Evolutionary conservation across 352 stramenopile species (phyloP), one percentile per base, ranked within the genome.

Genomic region (Phytophthora quininea): DNA sequence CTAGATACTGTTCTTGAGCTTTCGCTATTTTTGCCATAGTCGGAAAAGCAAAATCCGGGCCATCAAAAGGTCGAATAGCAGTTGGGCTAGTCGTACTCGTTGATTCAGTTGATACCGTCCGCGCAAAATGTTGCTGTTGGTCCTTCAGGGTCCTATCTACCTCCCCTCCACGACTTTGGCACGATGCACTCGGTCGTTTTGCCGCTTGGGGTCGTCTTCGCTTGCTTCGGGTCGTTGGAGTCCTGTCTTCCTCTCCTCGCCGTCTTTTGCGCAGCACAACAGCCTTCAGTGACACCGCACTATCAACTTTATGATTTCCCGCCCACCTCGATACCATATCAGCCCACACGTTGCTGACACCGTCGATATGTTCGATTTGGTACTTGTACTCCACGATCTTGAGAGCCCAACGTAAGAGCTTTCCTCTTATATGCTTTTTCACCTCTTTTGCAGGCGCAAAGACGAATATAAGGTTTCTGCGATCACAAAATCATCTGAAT

Each of bases 341-440:
- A 1, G 65, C 58, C 62, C 65, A 73, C 4, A 69, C 38, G 6
- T 64, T 73, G 30, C 24, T 9, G 1, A 12, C 2, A 9, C 48
- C 54, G 2, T 59, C 54, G 31, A 73, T 69, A 30, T 64, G 52
- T 4, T 60, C 35, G n/a, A 72, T 67, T 12, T 35, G 24, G 12
- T 72, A 63, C 4, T 46, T 10, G 47, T 54, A 62, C 15, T 57
- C 43, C 60, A 62, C 62, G 0, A 62, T 14, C 30, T 62, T 63
- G n/a, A 62, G 15, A 4, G 43, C 7, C 54, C 62, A 59, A 3
- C 48, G 15, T 33, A 69, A 2, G 2, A 69, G 8, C 12, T 69
- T 58, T 4, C 45, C 54, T 10, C 54, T 24, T 35, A 59, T 35
- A 46, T 59, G 54, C 5, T 69, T 59, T 24, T 69, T 63, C 2